Conservation (phyloP, 1,284 basidiomycete species). For the Cystobasidiaceae sp. region DNA sequence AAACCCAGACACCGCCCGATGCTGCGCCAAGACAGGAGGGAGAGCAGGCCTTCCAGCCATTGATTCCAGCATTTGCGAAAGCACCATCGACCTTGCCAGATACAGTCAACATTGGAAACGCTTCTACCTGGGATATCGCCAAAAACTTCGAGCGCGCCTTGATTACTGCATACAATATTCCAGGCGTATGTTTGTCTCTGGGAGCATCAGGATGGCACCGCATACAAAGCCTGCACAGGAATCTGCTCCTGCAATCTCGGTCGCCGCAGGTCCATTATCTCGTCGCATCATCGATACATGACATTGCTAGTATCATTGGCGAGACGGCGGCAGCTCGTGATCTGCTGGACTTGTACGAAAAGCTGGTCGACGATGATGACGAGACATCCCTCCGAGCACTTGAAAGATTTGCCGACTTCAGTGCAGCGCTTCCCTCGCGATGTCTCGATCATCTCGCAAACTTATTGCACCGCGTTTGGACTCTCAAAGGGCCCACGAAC, state of each 20-base stretch:
- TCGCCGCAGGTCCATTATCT: constrained; percentile 54
- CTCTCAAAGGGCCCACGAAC: constrained; percentile 57
- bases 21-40: constrained; percentile 33
- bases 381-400: constrained; percentile 61
- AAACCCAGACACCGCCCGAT: not conserved
- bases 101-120: constrained; percentile 31
- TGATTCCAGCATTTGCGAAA: constrained; percentile 28
- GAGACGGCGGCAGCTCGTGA: constrained; percentile 63
- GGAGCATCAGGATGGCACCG: constrained; percentile 70
- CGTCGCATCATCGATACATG: constrained; percentile 56
- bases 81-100: not conserved
- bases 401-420: constrained; percentile 47
- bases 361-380: constrained; percentile 56
- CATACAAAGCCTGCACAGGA: constrained; percentile 64
- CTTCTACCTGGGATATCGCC: constrained; percentile 33
- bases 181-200: constrained; percentile 80
- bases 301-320: constrained; percentile 80
- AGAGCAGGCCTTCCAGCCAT: constrained; percentile 58
- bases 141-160: constrained; percentile 66
- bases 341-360: constrained; percentile 68
- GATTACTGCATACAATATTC: constrained; percentile 90
- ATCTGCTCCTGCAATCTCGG: constrained; percentile 58
- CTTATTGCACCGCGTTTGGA: constrained; percentile 60
- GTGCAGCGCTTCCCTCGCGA: constrained; percentile 37
- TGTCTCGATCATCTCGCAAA: constrained; percentile 56